phyloP scores from a whole-genome alignment of 345 rosid genomes.

The Populus euphratica region DNA sequence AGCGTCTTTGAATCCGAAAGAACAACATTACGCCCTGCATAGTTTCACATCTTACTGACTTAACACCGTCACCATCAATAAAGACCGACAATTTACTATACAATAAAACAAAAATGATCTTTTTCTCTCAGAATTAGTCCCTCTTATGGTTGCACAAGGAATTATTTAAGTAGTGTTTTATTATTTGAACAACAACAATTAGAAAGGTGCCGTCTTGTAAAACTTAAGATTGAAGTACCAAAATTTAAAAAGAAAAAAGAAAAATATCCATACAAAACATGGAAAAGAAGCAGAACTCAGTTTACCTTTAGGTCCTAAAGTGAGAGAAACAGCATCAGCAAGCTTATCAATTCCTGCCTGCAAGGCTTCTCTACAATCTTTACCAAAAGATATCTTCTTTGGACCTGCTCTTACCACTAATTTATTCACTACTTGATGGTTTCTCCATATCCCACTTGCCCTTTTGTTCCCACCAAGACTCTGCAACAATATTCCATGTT shows the following conservation, averaged over 20 bases:
- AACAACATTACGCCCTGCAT: conserved; percentile 76
- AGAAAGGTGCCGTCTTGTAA: too few relatives aligned
- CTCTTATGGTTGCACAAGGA: neutral
- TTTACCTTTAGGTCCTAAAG: conserved; percentile 75
- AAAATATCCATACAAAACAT: neutral
- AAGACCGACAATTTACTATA: neutral
- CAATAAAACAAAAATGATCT: too few relatives aligned
- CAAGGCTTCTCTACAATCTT: conserved; percentile 63
- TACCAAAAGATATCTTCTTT: conserved; percentile 63
- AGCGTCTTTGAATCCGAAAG: conserved; percentile 55
- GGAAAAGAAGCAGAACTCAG: neutral
- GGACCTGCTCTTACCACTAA: conserved; percentile 62
- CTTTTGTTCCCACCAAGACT: conserved; percentile 27
- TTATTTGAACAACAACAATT: neutral
- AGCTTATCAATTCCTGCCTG: conserved; percentile 83
- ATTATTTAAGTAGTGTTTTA: neutral
- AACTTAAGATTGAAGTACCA: too few relatives aligned
- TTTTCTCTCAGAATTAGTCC: too few relatives aligned
- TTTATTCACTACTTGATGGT: conserved; percentile 24
- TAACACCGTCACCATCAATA: neutral
- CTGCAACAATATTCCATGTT: conserved; percentile 24
- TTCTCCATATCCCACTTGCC: conserved; percentile 23
- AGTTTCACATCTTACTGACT: conserved; percentile 11
- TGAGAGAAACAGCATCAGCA: conserved; percentile 85
- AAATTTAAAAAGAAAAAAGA: too few relatives aligned